These are phyloP conservation scores for Wallacemonas collosoma DNA, from an alignment of 208 protist genomes.

Conservation along the genomic window DNA sequence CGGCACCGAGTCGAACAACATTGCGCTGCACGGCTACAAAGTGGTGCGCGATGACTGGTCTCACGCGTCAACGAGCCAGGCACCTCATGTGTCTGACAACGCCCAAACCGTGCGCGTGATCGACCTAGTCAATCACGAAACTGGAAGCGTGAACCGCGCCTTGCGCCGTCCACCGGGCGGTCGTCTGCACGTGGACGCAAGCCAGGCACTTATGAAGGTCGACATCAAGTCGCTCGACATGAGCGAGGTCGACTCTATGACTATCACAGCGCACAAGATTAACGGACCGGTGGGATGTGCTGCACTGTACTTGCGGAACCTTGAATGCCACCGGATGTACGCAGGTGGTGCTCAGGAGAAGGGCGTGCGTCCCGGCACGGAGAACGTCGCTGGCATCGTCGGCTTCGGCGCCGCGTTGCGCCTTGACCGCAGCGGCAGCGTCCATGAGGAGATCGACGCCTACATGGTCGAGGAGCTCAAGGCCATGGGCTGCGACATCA, in stretches of 20 bases:
- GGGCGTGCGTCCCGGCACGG: constrained; percentile 74
- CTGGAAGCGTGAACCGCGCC: constrained; percentile 52
- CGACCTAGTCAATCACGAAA: constrained; percentile 84
- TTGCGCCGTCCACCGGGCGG: constrained; percentile 50
- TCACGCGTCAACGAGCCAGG: constrained; percentile 54
- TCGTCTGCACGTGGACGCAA: constrained; percentile 75
- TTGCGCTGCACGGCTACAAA: constrained; percentile 76
- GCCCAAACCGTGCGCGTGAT: constrained; percentile 50
- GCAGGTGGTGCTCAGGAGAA: constrained; percentile 73
- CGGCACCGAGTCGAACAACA: constrained; percentile 84
- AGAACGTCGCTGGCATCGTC: constrained; percentile 80
- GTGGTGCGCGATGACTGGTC: constrained; percentile 73
- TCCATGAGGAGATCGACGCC: constrained; percentile 63
- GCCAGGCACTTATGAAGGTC: constrained; percentile 67
- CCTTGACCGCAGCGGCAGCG: constrained; percentile 62
- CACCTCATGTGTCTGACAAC: constrained; percentile 24
- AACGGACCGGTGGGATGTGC: constrained; percentile 80
- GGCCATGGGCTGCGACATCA: constrained; percentile 70
- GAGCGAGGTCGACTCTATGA: constrained; percentile 74
- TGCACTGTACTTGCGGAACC: constrained; percentile 67
- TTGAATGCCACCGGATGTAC: constrained; percentile 50
- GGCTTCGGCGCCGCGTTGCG: constrained; percentile 70
- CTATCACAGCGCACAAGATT: constrained; percentile 83
- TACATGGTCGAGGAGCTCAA: constrained; percentile 55
- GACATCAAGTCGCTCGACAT: constrained; percentile 63